Percentiles rank a stretch among this genome's conserved stretches.
These are phyloP conservation scores for Tricholoma terreum DNA, from an alignment of 768 basidiomycete genomes.

Conservation along the genomic window DNA sequence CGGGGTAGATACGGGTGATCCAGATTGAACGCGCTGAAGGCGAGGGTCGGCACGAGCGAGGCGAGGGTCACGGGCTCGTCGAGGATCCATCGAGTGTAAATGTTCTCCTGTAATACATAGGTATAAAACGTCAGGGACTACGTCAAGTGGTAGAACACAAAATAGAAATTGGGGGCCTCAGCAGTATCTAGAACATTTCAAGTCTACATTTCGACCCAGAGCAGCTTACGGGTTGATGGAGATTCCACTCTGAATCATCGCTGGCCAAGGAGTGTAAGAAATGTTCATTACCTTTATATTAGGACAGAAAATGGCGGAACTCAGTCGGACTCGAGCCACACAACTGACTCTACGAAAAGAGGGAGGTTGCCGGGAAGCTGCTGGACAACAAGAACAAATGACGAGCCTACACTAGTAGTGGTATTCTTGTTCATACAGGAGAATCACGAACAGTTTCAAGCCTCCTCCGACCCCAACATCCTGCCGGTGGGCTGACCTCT, in stretches of 20 bases:
- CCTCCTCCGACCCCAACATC: background rate
- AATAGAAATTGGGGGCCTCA: slow-evolving; percentile 45
- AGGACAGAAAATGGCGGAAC: background rate
- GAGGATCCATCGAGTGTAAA: slow-evolving; percentile 61
- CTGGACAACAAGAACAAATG: background rate
- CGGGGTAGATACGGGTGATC: slow-evolving; percentile 36
- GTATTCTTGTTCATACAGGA: background rate
- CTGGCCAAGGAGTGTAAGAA: slow-evolving; percentile 8
- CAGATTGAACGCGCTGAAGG: slow-evolving; percentile 45
- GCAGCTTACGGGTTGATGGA: slow-evolving; percentile 56
- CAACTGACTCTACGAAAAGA: background rate
- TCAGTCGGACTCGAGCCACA: background rate
- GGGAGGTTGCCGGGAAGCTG: background rate
- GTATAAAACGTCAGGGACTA: slow-evolving; percentile 8
- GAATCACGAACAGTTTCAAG: background rate
- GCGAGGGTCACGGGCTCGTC: slow-evolving; percentile 78
- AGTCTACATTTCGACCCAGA: slow-evolving; percentile 75
- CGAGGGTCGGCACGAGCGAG: slow-evolving; percentile 70
- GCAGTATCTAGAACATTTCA: slow-evolving; percentile 89
- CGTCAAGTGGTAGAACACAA: background rate
- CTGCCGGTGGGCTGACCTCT: background rate
- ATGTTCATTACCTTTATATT: slow-evolving; percentile 3
- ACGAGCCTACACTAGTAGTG: too few species aligned
- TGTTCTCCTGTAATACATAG: background rate
- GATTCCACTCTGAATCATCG: slow-evolving; percentile 97